These are phyloP conservation scores for Dendrocalamus sinicus DNA, from an alignment of 176 grass and related monocot genomes.

Conservation along the genomic window DNA sequence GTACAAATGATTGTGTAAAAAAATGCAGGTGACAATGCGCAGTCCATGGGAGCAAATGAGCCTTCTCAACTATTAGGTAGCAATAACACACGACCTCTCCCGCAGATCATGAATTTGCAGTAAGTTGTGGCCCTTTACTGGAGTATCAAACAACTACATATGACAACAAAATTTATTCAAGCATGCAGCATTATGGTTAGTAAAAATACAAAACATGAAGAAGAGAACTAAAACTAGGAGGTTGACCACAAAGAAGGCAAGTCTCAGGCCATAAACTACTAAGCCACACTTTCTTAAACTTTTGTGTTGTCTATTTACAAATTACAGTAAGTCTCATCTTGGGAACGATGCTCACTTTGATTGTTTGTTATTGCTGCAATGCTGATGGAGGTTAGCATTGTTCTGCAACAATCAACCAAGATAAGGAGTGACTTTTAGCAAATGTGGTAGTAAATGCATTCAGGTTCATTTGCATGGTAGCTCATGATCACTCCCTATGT, in stretches of 20 bases:
- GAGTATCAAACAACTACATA: conserved; percentile 5
- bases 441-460: conserved; percentile 18
- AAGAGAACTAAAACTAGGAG: background rate
- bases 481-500: background rate
- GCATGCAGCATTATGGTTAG: conserved; percentile 12
- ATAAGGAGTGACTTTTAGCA: conserved; percentile 10
- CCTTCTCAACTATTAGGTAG: background rate
- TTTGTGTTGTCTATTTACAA: background rate
- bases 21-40: background rate
- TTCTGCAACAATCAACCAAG: background rate
- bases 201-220: conserved; percentile 2
- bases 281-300: background rate
- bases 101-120: background rate
- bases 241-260: background rate
- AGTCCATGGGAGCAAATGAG: conserved; percentile 2
- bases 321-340: background rate
- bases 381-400: conserved; percentile 15
- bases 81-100: background rate
- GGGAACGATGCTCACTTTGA: background rate
- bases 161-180: background rate
- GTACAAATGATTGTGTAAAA: conserved; percentile 10
- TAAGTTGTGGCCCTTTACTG: conserved; percentile 12
- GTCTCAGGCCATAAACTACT: conserved; percentile 20
- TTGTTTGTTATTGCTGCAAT: background rate
- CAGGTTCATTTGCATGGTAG: conserved; percentile 23